Evolutionary conservation across 2,329 filamentous ascomycete species (phyloP), one percentile per base, ranked within the genome.

Genomic region (Pseudopithomyces chartarum): DNA sequence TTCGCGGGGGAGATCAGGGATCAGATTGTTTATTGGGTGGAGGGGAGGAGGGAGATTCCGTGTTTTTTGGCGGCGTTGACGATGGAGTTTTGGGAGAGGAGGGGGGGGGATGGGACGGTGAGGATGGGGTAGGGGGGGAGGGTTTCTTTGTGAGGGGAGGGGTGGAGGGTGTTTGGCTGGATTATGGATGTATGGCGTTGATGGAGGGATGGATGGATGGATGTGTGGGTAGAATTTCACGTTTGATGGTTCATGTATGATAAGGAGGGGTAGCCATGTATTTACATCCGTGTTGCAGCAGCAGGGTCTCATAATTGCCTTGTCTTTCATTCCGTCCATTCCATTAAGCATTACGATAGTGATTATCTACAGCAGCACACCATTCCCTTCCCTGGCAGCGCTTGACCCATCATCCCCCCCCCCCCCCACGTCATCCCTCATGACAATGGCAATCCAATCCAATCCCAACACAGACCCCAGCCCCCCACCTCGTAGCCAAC

Each of bases 1-100:
- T 99, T 99, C 76, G 95, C 93, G 1, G 80, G 85, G 54, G 89
- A 92, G 76, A 97, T 99, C 61, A 85, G 85, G 62, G 90, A 91
- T 69, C 86, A 93, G 73, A 94, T 97, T 69, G 89, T 92, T 62
- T 98, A 97, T 76, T 99, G 95, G 94, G 94, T 98, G 1, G 86
- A 96, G 69, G 92, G 95, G 67, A 87, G 92, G 79, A 93, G 92
- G 45, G 94, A 94, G 74, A 96, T 98, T 61, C 94, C 94, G 4
- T 94, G 93, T 54, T 96, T 98, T 74, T 76, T 98, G 62, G 92
- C 93, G 33, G 94, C 93, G 15, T 82, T 96, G 79, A 97, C 93
- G 38, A 77, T 97, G 70, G 93, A 97, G 78, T 97, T 97, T 78
- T 97, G 91, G 74, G 94, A 98, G 67, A 86, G 89, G 78, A 67